Percentiles rank a stretch among this genome's conserved stretches.
These are phyloP conservation scores for Hygrophoropsis aurantiaca DNA, from an alignment of 768 basidiomycete species.

Conservation along the genomic window DNA sequence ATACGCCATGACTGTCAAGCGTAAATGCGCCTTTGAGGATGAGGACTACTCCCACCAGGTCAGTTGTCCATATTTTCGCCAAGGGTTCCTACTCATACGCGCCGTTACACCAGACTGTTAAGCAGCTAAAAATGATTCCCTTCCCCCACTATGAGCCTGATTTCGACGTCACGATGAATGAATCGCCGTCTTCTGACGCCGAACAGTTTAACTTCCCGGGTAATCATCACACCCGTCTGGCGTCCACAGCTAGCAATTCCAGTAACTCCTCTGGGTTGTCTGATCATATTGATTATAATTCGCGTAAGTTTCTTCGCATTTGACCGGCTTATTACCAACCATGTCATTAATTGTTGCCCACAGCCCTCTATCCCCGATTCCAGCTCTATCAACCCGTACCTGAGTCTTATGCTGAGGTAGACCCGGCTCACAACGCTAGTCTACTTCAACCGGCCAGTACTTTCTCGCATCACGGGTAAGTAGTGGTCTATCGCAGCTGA, in stretches of 20 bases:
- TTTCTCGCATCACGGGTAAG: constrained; percentile 75
- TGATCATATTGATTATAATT: constrained; percentile 44
- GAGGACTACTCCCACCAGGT: constrained; percentile 55
- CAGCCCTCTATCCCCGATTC: constrained; percentile 60
- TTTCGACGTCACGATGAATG: constrained; percentile 70
- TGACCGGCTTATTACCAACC: not conserved
- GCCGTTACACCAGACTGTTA: constrained; percentile 43
- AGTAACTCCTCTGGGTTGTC: constrained; percentile 48
- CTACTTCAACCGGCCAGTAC: constrained; percentile 64
- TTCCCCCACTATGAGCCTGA: constrained; percentile 68
- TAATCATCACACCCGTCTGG: constrained; percentile 58
- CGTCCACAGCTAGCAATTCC: constrained; percentile 63
- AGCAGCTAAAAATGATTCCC: constrained; percentile 74
- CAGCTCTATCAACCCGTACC: constrained; percentile 61
- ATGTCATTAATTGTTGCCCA: not conserved
- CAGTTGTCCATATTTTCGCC: constrained; percentile 14
- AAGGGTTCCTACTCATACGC: constrained; percentile 18
- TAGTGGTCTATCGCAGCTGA: constrained; percentile 11
- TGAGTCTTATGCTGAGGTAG: constrained; percentile 45
- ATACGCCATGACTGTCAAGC: constrained; percentile 64
- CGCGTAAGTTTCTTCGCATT: constrained; percentile 40
- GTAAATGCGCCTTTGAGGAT: constrained; percentile 66
- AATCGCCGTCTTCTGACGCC: constrained; percentile 50
- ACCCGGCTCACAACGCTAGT: constrained; percentile 51
- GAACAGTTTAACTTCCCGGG: constrained; percentile 55